phyloP scores from a whole-genome alignment of 345 rosid genomes.

The Acer negundo region DNA sequence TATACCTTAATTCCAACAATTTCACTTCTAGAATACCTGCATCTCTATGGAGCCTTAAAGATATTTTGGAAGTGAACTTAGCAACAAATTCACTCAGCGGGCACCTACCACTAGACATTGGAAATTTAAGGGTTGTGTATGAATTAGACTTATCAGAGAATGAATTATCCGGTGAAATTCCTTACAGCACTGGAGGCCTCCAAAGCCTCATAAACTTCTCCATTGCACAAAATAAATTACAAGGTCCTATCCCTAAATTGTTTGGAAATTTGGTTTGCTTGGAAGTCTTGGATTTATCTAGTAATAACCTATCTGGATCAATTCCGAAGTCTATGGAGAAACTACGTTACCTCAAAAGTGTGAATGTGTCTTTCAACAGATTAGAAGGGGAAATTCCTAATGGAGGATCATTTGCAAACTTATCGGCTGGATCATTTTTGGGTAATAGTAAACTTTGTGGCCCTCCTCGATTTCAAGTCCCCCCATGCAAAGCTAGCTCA shows the following conservation, averaged over 20 bases:
- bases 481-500: background rate
- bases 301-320: conserved; percentile 9
- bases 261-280: conserved; percentile 3
- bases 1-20: background rate
- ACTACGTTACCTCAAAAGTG: background rate
- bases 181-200: no score
- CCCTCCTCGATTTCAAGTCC: background rate
- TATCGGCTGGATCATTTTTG: conserved; percentile 10
- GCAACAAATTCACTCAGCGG: conserved; percentile 13
- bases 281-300: conserved; percentile 21
- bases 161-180: no score
- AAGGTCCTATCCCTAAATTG: conserved; percentile 2
- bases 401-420: conserved; percentile 19
- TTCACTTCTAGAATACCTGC: background rate
- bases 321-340: conserved; percentile 22
- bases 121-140: no score
- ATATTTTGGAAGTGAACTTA: background rate
- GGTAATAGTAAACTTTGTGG: conserved; percentile 10
- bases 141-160: no score
- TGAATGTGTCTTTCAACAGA: conserved; percentile 22
- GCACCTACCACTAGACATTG: no score
- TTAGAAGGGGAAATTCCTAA: conserved; percentile 27
- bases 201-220: no score
- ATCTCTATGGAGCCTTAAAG: background rate
- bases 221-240: no score